Percentiles rank a stretch among this genome's conserved stretches.
These are phyloP conservation scores for Didymella pinodella DNA, from an alignment of 2,329 filamentous ascomycete genomes.

Conservation along the genomic window DNA sequence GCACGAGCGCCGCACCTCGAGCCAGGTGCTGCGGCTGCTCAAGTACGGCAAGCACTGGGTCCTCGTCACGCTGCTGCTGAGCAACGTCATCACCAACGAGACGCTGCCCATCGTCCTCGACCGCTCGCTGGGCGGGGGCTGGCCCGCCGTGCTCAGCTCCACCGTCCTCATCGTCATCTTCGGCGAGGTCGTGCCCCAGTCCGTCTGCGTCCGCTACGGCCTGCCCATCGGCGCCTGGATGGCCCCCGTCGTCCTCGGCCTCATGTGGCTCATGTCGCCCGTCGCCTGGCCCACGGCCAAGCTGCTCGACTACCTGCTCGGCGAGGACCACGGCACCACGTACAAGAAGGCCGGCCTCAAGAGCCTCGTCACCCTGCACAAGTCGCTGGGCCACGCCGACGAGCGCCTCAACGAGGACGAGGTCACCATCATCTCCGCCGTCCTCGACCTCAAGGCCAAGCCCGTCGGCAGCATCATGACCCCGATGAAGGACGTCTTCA, in stretches of 20 bases:
- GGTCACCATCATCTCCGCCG: constrained; percentile 97
- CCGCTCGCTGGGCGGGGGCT: constrained; percentile 89
- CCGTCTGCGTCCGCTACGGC: constrained; percentile 93
- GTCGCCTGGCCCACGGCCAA: constrained; percentile 96
- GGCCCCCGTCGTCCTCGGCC: constrained; percentile 81
- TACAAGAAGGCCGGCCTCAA: constrained; percentile 99
- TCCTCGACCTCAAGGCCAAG: constrained; percentile 95
- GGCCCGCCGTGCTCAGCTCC: constrained; percentile 91
- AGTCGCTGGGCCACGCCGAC: constrained; percentile 81
- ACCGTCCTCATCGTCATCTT: constrained; percentile 98
- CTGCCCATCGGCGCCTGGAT: constrained; percentile 94
- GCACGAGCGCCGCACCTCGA: constrained; percentile 85
- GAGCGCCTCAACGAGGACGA: constrained; percentile 96
- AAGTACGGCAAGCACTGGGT: constrained; percentile 98
- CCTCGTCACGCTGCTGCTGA: constrained; percentile 87
- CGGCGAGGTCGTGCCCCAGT: constrained; percentile 94
- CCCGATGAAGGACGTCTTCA: constrained; percentile 96
- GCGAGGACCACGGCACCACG: constrained; percentile 92
- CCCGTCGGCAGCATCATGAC: constrained; percentile 97
- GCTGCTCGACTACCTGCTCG: constrained; percentile 89
- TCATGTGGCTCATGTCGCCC: constrained; percentile 93
- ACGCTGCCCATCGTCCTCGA: constrained; percentile 91
- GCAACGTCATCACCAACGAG: constrained; percentile 98
- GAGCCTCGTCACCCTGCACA: constrained; percentile 93
- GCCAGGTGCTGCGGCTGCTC: constrained; percentile 79